These are phyloP conservation scores for Macadamia tetraphylla DNA, from an alignment of 164 flowering plant species.

Conservation along the genomic window DNA sequence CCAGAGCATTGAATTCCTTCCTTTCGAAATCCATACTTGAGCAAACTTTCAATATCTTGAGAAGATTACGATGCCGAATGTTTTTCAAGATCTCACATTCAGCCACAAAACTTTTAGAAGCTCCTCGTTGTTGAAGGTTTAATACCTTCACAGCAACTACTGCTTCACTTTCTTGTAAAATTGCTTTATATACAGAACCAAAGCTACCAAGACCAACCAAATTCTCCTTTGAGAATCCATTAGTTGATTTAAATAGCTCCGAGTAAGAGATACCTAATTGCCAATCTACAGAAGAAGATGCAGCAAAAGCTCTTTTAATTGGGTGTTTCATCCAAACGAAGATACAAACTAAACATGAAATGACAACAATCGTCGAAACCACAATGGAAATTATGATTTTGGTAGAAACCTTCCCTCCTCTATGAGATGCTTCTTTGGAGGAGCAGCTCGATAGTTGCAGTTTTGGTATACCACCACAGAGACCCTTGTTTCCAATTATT, in stretches of 20 bases:
- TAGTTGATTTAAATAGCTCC: slow-evolving; percentile 18
- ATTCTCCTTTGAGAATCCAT: slow-evolving; percentile 20
- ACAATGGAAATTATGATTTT: slow-evolving; percentile 4
- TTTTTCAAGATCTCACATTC: slow-evolving; percentile 31
- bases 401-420: neutral
- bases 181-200: slow-evolving; percentile 33
- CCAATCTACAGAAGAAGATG: neutral
- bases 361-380: neutral
- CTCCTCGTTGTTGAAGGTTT: slow-evolving; percentile 21
- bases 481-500: slow-evolving; percentile 15
- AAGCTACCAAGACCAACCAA: slow-evolving; percentile 34
- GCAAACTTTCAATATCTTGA: slow-evolving; percentile 26
- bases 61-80: slow-evolving; percentile 34
- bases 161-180: slow-evolving; percentile 4
- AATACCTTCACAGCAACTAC: slow-evolving; percentile 35
- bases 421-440: neutral
- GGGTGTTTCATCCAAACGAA: slow-evolving; percentile 1
- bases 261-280: slow-evolving; percentile 11
- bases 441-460: slow-evolving; percentile 17
- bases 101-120: slow-evolving; percentile 17
- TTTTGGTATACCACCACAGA: slow-evolving; percentile 23
- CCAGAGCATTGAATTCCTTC: slow-evolving; percentile 27
- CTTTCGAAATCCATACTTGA: slow-evolving; percentile 25
- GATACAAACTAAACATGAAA: neutral
- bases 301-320: neutral